phyloP scores from a whole-genome alignment of 345 rosid genomes.

The Gossypium bickii region DNA sequence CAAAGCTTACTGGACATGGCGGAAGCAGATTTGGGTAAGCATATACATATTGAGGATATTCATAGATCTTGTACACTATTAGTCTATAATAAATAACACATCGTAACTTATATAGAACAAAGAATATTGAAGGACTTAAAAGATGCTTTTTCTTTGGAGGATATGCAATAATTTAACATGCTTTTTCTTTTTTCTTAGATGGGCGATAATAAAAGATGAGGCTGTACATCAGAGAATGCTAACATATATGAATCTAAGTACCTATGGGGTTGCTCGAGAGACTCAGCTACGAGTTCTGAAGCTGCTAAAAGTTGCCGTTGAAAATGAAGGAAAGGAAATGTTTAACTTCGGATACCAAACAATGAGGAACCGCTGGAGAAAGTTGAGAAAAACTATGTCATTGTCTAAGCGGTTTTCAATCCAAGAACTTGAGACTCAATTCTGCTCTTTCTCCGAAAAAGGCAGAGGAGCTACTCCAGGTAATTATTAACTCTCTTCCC shows the following conservation, averaged over 20 bases:
- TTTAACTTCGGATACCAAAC: slow-evolving; percentile 46
- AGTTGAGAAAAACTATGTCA: slow-evolving; percentile 28
- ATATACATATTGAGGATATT: not conserved
- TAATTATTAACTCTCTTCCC: slow-evolving; percentile 7
- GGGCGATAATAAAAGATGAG: slow-evolving; percentile 61
- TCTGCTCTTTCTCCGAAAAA: slow-evolving; percentile 36
- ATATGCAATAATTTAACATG: not conserved
- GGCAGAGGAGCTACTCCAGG: slow-evolving; percentile 38
- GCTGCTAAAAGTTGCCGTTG: slow-evolving; percentile 42
- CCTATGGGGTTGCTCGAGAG: slow-evolving; percentile 53
- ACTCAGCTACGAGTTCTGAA: slow-evolving; percentile 48
- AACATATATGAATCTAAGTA: slow-evolving; percentile 4
- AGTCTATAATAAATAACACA: no score
- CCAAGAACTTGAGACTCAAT: slow-evolving; percentile 31
- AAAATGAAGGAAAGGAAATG: slow-evolving; percentile 29
- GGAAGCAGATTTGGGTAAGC: slow-evolving; percentile 64
- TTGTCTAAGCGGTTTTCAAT: slow-evolving; percentile 49
- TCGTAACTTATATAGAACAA: no score
- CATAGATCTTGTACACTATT: no score
- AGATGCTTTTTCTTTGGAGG: not conserved
- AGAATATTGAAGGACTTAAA: no score
- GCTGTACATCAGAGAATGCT: slow-evolving; percentile 45
- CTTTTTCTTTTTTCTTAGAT: slow-evolving; percentile 26
- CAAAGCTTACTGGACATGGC: slow-evolving; percentile 78
- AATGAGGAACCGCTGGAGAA: slow-evolving; percentile 43